phyloP scores from a whole-genome alignment of 176 grass and related monocot genomes.

The Paspalum notatum region DNA sequence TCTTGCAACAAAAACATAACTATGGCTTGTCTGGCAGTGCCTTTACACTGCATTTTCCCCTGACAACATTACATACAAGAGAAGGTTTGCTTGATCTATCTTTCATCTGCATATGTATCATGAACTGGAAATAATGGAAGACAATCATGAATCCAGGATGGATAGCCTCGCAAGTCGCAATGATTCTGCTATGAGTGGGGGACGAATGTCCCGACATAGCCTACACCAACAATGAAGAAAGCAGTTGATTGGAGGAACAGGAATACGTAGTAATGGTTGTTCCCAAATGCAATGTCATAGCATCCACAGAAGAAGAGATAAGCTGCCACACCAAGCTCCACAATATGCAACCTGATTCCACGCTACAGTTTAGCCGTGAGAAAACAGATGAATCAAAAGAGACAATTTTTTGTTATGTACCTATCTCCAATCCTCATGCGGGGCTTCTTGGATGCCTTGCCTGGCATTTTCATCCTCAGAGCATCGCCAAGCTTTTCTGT shows the following conservation, averaged over 20 bases:
- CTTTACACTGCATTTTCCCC: slow-evolving; percentile 5
- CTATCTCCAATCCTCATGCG: slow-evolving; percentile 56
- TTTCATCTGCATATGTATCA: slow-evolving; percentile 18
- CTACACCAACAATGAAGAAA: slow-evolving; percentile 68
- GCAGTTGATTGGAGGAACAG: slow-evolving; percentile 74
- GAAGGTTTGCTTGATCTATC: slow-evolving; percentile 32
- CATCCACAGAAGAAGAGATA: slow-evolving; percentile 80
- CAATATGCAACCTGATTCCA: slow-evolving; percentile 64
- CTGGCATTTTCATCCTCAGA: slow-evolving; percentile 50
- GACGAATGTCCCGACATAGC: slow-evolving; percentile 67
- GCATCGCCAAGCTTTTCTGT: slow-evolving; percentile 80
- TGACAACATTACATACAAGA: slow-evolving; percentile 35
- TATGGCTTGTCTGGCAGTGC: slow-evolving; percentile 25
- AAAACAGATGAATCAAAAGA: slow-evolving; percentile 14
- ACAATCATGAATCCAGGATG: not conserved
- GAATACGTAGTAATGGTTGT: slow-evolving; percentile 65
- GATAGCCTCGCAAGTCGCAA: not conserved
- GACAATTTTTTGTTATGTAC: slow-evolving; percentile 28
- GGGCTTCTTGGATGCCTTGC: slow-evolving; percentile 54
- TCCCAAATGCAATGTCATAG: slow-evolving; percentile 60
- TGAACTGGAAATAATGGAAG: slow-evolving; percentile 1
- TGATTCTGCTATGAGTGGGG: slow-evolving; percentile 35
- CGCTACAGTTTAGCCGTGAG: slow-evolving; percentile 8
- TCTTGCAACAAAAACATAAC: slow-evolving; percentile 37
- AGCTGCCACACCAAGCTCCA: slow-evolving; percentile 65